phyloP scores from a whole-genome alignment of 495 filamentous ascomycete species.

The Umbilicaria muhlenbergii region DNA sequence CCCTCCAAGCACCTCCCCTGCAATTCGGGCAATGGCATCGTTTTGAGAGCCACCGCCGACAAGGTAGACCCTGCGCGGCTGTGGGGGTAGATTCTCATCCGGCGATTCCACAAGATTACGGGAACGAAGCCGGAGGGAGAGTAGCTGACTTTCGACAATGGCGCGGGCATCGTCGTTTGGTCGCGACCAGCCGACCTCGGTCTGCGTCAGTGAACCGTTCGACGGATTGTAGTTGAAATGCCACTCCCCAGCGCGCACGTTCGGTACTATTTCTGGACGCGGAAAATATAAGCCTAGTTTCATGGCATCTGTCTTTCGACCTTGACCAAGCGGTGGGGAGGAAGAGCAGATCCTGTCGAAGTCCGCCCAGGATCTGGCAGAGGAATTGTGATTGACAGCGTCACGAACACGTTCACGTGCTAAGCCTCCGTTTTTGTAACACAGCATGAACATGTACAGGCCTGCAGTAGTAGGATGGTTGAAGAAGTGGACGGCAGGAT shows the following conservation, averaged over 20 bases:
- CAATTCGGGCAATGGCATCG: conserved; percentile 63
- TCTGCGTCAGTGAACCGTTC: conserved; percentile 28
- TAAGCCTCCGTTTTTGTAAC: conserved; percentile 94
- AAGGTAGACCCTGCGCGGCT: conserved; percentile 81
- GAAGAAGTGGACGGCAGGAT: conserved; percentile 79
- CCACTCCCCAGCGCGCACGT: conserved; percentile 70
- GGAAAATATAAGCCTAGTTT: conserved; percentile 89
- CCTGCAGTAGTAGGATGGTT: conserved; percentile 72
- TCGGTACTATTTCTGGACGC: conserved; percentile 88
- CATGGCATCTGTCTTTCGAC: conserved; percentile 35
- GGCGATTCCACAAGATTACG: conserved; percentile 51
- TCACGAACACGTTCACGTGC: conserved; percentile 83
- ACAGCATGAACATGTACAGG: conserved; percentile 97
- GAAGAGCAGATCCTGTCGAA: conserved; percentile 58
- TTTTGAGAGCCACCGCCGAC: conserved; percentile 85
- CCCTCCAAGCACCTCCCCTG: conserved; percentile 78
- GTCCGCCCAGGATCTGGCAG: conserved; percentile 45
- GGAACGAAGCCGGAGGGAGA: conserved; percentile 75
- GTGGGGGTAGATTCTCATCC: conserved; percentile 44
- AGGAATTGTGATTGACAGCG: conserved; percentile 31
- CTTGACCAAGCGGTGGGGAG: conserved; percentile 51
- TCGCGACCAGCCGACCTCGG: conserved; percentile 29
- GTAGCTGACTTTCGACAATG: conserved; percentile 87
- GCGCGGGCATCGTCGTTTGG: conserved; percentile 59
- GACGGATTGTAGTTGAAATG: conserved; percentile 48